phyloP scores from a whole-genome alignment of 2,329 filamentous ascomycete genomes.

The Leptographium galeiforme region DNA sequence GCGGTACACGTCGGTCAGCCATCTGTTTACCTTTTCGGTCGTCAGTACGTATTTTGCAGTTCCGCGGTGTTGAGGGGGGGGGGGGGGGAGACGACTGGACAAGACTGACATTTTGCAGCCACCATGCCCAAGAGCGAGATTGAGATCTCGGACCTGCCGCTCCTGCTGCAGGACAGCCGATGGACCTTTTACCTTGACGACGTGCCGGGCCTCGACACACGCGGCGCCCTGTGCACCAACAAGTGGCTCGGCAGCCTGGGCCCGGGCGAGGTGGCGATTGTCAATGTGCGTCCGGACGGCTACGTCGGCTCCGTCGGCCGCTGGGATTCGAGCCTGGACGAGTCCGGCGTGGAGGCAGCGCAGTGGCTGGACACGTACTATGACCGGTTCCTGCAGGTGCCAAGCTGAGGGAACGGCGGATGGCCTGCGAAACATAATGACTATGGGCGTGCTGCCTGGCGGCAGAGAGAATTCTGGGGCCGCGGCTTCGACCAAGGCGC shows the following conservation, averaged over 20 bases:
- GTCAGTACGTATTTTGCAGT: slow-evolving; percentile 38
- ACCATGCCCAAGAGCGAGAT: slow-evolving; percentile 48
- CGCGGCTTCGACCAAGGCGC: not conserved
- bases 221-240: slow-evolving; percentile 41
- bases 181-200: slow-evolving; percentile 66
- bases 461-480: not conserved
- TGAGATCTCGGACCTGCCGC: slow-evolving; percentile 52
- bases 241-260: slow-evolving; percentile 55
- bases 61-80: too few species aligned
- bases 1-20: slow-evolving; percentile 54
- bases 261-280: slow-evolving; percentile 44
- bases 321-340: slow-evolving; percentile 37
- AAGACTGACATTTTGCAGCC: slow-evolving; percentile 21
- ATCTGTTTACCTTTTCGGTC: slow-evolving; percentile 55
- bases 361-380: slow-evolving; percentile 43
- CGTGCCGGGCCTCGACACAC: slow-evolving; percentile 39
- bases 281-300: slow-evolving; percentile 60
- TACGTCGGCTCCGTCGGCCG: slow-evolving; percentile 54
- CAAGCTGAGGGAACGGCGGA: slow-evolving; percentile 12
- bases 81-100: not conserved
- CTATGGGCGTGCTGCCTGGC: not conserved
- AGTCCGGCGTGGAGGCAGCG: slow-evolving; percentile 36
- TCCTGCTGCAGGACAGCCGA: slow-evolving; percentile 46
- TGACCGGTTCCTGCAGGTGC: slow-evolving; percentile 38
- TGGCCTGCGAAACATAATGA: not conserved